Base-by-base conservation (phyloP, 23 red algal species). In the Agarophyton chilense region DNA sequence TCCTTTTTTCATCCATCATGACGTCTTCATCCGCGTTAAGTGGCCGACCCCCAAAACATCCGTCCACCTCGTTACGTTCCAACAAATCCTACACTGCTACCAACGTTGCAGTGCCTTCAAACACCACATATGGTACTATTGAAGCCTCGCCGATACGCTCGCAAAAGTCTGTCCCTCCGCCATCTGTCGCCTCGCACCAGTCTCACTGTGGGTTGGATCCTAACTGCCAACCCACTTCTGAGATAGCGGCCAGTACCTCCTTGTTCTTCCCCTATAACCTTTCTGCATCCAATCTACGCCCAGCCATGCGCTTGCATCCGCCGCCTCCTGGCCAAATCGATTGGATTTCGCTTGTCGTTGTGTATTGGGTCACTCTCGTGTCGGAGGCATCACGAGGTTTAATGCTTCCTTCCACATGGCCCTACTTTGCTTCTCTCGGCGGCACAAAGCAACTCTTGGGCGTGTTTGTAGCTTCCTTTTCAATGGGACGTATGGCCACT, bases 301-400 rank as follows among this genome's bases (percentile, higher is more conserved):
- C 65, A 6, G 65, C 65, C 4, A 72, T 79, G 74, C 44, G 74
- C 17, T 39, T 79, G 32, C 74, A 33, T 21, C 14, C 46, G 1
- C 25, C 74, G 7, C 26, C 74, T 7, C 74, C 74, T 2, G 74
- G 74, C 3, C 46, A 83, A 21, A 40, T 91, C 12, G 87, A 91
- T 54, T 81, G 61, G 74, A 34, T 91, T 24, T 91, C 87, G 33
- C 76, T 91, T 17, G 2, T 67, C 54, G 76, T 91, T 31, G 44
- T 91, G 11, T 91, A 91, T 61, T 91, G 53, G 54, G 71, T 91
- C 56, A 91, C 56, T 40, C 77, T 98, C 21, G 82, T 92, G 1
- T 98, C 96, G 10, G 96, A 98, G 83, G 92, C 93, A 8, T 83
- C 96, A 0, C 87, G 96, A 47, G 96, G 96, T 8, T 77, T 98